Percentiles rank a stretch among this genome's conserved stretches.
These are phyloP conservation scores for Besnoitia besnoiti DNA, from an alignment of 169 alveolate genomes.

Conservation along the genomic window DNA sequence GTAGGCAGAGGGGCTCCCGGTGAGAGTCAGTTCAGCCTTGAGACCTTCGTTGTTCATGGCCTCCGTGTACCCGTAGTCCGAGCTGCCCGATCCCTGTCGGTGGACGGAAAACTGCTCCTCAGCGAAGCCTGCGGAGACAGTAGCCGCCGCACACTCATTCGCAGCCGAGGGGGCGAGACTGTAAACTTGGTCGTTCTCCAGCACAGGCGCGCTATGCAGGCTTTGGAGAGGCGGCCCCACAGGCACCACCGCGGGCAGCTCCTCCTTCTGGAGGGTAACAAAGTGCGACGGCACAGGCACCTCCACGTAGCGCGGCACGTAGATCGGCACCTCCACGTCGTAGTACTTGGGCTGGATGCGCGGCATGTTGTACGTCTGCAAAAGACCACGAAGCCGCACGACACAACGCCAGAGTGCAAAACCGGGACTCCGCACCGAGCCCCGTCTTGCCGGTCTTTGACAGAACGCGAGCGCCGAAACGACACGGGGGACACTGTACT, in stretches of 20 bases:
- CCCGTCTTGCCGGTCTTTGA: too few relatives aligned
- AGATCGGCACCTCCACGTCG: slow-evolving; percentile 64
- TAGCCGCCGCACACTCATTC: not conserved
- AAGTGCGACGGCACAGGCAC: slow-evolving; percentile 66
- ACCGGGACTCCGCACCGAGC: too few relatives aligned
- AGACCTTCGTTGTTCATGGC: not conserved
- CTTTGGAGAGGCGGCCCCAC: slow-evolving; percentile 22
- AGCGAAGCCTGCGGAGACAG: not conserved
- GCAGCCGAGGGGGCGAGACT: not conserved
- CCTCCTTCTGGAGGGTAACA: slow-evolving; percentile 25
- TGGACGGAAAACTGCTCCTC: not conserved
- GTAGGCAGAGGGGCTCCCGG: not conserved
- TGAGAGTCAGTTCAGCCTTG: not conserved
- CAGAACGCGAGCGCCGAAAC: too few relatives aligned
- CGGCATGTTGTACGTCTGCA: slow-evolving; percentile 61
- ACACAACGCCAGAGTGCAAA: too few relatives aligned
- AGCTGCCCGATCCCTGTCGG: slow-evolving; percentile 2
- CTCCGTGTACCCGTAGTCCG: not conserved
- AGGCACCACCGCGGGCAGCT: not conserved
- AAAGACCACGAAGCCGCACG: not conserved
- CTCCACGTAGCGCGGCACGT: slow-evolving; percentile 68
- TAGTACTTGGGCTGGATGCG: slow-evolving; percentile 61
- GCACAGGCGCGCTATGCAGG: not conserved
- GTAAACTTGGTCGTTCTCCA: not conserved
- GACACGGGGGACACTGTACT: too few relatives aligned